These are phyloP conservation scores for Xanthoconium separans DNA, from an alignment of 1,284 basidiomycete species.

Conservation along the genomic window DNA sequence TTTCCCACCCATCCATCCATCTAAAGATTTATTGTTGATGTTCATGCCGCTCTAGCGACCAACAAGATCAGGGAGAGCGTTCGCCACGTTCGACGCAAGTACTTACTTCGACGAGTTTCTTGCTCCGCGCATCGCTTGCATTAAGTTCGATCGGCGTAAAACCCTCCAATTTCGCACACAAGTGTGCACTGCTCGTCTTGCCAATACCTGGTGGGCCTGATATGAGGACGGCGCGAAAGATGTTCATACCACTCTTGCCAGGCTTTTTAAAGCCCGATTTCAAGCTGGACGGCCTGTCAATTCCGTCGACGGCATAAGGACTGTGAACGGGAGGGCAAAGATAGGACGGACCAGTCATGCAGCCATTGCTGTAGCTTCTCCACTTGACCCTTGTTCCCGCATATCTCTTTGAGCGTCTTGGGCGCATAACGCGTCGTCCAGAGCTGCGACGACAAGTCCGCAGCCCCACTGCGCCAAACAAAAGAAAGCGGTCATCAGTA, in stretches of 20 bases:
- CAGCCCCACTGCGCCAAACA: constrained; percentile 6
- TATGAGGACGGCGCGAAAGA: constrained; percentile 86
- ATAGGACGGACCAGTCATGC: constrained; percentile 68
- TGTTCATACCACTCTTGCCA: constrained; percentile 87
- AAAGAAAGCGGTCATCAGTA: background rate
- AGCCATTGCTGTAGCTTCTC: constrained; percentile 91
- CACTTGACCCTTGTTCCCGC: constrained; percentile 90
- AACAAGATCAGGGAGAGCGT: background rate
- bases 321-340: background rate
- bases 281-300: constrained; percentile 67
- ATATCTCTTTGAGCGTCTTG: constrained; percentile 83
- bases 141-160: constrained; percentile 95
- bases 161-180: constrained; percentile 86
- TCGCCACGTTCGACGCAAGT: background rate
- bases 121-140: constrained; percentile 93
- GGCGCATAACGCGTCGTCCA: constrained; percentile 99
- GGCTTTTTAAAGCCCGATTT: constrained; percentile 89
- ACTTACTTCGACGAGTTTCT: constrained; percentile 89
- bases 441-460: constrained; percentile 61
- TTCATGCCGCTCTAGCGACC: constrained; percentile 73
- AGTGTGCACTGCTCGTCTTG: constrained; percentile 95
- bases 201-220: constrained; percentile 96
- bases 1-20: constrained; percentile 78
- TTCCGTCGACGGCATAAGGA: background rate
- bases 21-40: constrained; percentile 84